Percentiles rank a stretch among this genome's conserved stretches.
Conservation (phyloP, 768 basidiomycete genomes). For the Rossbeevera mucosa region DNA sequence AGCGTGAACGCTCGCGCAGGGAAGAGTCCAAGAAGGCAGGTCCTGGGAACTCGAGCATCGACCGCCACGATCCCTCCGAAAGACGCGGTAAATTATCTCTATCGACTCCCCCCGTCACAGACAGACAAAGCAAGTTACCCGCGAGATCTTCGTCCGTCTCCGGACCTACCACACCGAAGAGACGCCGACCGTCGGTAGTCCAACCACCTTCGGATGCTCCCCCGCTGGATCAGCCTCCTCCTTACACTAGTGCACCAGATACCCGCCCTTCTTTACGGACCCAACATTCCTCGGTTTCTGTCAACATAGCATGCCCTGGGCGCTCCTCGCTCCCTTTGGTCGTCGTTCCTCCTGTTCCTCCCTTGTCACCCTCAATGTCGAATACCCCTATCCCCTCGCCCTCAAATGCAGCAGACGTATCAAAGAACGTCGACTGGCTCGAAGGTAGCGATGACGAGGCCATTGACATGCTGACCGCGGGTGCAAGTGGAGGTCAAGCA, state of each 20-base stretch:
- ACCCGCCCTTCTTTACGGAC: slow-evolving; percentile 33
- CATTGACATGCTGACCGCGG: slow-evolving; percentile 77
- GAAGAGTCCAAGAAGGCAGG: slow-evolving; percentile 59
- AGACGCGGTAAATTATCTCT: slow-evolving; percentile 46
- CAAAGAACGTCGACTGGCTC: slow-evolving; percentile 64
- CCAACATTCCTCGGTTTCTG: slow-evolving; percentile 40
- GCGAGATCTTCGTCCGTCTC: slow-evolving; percentile 22
- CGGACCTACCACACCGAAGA: slow-evolving; percentile 16
- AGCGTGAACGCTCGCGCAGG: slow-evolving; percentile 65
- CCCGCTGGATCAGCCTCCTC: slow-evolving; percentile 60
- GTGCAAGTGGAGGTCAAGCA: slow-evolving; percentile 73
- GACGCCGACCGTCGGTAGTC: slow-evolving; percentile 24
- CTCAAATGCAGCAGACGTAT: slow-evolving; percentile 37
- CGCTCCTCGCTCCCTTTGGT: slow-evolving; percentile 58
- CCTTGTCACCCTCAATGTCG: slow-evolving; percentile 36
- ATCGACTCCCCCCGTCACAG: slow-evolving; percentile 44
- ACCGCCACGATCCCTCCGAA: slow-evolving; percentile 41
- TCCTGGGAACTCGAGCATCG: slow-evolving; percentile 32
- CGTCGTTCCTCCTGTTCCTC: slow-evolving; percentile 37
- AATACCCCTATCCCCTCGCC: slow-evolving; percentile 30
- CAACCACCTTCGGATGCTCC: slow-evolving; percentile 17
- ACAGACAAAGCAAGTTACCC: slow-evolving; percentile 19
- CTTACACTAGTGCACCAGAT: slow-evolving; percentile 45
- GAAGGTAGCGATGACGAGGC: slow-evolving; percentile 84
- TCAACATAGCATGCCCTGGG: slow-evolving; percentile 43